Evolutionary conservation across 495 filamentous ascomycete genomes (phyloP), one percentile per base, ranked within the genome.

Genomic region (Daldinia caldariorum): DNA sequence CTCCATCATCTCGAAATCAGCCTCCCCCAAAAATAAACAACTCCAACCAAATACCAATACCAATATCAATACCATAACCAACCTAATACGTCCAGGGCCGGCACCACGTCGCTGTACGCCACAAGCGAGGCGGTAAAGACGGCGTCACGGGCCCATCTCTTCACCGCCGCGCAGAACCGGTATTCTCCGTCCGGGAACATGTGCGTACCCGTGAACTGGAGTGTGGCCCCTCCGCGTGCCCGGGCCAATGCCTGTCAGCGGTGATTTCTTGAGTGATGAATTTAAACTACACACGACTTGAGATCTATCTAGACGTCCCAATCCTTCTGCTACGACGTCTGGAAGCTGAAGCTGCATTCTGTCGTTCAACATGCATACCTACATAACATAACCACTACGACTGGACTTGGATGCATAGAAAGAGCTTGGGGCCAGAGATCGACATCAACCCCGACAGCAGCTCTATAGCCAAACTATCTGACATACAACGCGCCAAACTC

Each of bases 81-180:
- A n/a, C n/a, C n/a, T n/a, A n/a, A n/a, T n/a, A n/a, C n/a, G n/a
- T n/a, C n/a, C n/a, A n/a, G n/a, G n/a, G n/a, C n/a, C n/a, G n/a
- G n/a, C n/a, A 66, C 3, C 9, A 26, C 10, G 34, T 53, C 31
- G 34, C 35, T 66, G 4, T 66, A 58, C 6, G 20, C 41, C 9
- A 65, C 3, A 3, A 65, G 12, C 3, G 41, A 16, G 6, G 18
- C 37, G 4, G 31, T 18, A n/a, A n/a, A n/a, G n/a, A n/a, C n/a
- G n/a, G n/a, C n/a, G n/a, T n/a, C n/a, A n/a, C n/a, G n/a, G n/a
- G 2, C 16, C 14, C 16, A 7, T 16, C 16, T 49, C 14, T 53
- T 49, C 16, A 57, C 51, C 1, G 41, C 16, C 6, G 12, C 51
- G 58, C 50, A 32, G 58, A 67, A 47, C 20, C n/a, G 38, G 58